Evolutionary conservation across 2,329 filamentous ascomycete genomes (phyloP).

Genomic region (Pleomassaria siparia): DNA sequence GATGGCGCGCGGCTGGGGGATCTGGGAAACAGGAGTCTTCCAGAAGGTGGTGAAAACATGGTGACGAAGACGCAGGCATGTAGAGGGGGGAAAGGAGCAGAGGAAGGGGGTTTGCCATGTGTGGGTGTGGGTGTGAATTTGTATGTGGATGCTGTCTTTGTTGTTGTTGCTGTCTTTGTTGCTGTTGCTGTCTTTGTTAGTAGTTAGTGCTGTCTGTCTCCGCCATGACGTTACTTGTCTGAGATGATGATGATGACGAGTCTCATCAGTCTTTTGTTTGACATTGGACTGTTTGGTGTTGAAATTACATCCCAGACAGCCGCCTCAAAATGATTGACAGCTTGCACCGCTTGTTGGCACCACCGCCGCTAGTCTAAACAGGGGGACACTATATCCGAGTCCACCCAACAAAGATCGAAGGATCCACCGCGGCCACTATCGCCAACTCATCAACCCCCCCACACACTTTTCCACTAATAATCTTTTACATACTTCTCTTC

Average conservation of each 20-base stretch:
- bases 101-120: not conserved
- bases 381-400: not conserved
- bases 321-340: not conserved
- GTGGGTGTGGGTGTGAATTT: slow-evolving; percentile 2
- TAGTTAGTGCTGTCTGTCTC: slow-evolving; percentile 15
- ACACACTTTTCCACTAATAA: too few species aligned
- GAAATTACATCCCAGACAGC: not conserved
- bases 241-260: not conserved
- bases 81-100: slow-evolving; percentile 13
- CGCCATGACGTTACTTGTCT: slow-evolving; percentile 8
- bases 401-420: not conserved
- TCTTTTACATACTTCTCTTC: too few species aligned
- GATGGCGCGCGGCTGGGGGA: slow-evolving; percentile 36
- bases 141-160: slow-evolving; percentile 13
- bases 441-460: too few species aligned
- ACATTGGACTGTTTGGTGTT: not conserved
- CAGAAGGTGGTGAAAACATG: slow-evolving; percentile 36
- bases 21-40: slow-evolving; percentile 32
- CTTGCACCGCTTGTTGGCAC: not conserved
- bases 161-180: slow-evolving; percentile 18
- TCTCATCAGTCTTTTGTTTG: not conserved
- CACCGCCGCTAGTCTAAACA: slow-evolving; percentile 9
- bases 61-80: slow-evolving; percentile 17
- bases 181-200: slow-evolving; percentile 18
- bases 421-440: too few species aligned